Evolutionary conservation across 352 stramenopile species (phyloP).

Genomic region (Pythium insidiosum): DNA sequence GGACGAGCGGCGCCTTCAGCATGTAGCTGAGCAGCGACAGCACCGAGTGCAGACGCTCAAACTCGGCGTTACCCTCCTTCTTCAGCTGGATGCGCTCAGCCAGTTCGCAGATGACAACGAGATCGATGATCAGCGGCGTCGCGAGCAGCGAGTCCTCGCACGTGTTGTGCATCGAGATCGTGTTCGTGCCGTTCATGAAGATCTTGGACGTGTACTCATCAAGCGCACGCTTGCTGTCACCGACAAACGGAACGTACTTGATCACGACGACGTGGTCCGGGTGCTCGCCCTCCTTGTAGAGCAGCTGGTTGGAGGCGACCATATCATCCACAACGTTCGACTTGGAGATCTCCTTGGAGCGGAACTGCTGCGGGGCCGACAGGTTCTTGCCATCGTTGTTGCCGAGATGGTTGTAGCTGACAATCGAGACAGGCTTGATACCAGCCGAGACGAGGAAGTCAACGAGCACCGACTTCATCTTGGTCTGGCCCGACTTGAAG

Average conservation of each 20-base stretch:
- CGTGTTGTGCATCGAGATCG: conserved; percentile 99
- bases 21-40: conserved; percentile 98
- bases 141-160: conserved; percentile 99
- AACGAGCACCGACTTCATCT: conserved; percentile 99
- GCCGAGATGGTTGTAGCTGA: conserved; percentile 99
- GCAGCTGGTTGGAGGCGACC: conserved; percentile 95
- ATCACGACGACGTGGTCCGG: conserved; percentile 99
- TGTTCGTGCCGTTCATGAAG: conserved; percentile 99
- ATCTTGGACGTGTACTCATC: conserved; percentile 99
- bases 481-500: conserved; percentile 99
- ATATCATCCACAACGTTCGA: conserved; percentile 99
- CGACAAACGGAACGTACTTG: conserved; percentile 99
- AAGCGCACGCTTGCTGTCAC: conserved; percentile 98
- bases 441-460: conserved; percentile 98
- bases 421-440: conserved; percentile 99
- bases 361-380: conserved; percentile 97
- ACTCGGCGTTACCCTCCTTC: conserved; percentile 83
- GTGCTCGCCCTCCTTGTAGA: conserved; percentile 98
- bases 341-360: conserved; percentile 99
- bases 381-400: conserved; percentile 99
- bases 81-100: conserved; percentile 95
- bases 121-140: conserved; percentile 97
- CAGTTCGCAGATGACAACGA: conserved; percentile 97
- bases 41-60: conserved; percentile 96
- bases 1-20: conserved; percentile 98